These are phyloP conservation scores for Sporobolus alterniflorus DNA, from an alignment of 202 grass and related monocot species.

Conservation along the genomic window DNA sequence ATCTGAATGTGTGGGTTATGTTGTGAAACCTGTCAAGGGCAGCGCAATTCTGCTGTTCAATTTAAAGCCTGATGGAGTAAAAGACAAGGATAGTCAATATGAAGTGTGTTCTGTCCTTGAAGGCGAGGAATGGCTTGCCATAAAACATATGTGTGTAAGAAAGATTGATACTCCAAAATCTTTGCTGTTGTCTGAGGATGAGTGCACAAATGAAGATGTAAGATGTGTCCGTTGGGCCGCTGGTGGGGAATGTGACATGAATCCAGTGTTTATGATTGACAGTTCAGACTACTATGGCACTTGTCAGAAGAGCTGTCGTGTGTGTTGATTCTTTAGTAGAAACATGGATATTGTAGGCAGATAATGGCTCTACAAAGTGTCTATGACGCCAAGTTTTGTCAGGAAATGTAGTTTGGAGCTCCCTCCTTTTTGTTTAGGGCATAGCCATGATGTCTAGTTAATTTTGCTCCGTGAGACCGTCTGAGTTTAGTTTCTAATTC, in stretches of 20 bases:
- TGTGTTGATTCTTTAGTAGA: slow-evolving; percentile 45
- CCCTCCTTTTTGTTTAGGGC: neutral
- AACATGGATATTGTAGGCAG: slow-evolving; percentile 21
- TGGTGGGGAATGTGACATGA: slow-evolving; percentile 76
- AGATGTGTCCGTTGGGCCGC: slow-evolving; percentile 70
- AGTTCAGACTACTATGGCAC: slow-evolving; percentile 86
- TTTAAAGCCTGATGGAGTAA: slow-evolving; percentile 61
- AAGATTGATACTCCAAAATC: slow-evolving; percentile 40
- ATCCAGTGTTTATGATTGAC: slow-evolving; percentile 78
- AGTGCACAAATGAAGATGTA: slow-evolving; percentile 83
- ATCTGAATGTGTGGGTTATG: slow-evolving; percentile 67
- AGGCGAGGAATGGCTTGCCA: slow-evolving; percentile 71
- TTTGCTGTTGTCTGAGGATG: slow-evolving; percentile 27
- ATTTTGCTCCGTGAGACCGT: neutral
- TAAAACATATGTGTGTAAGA: slow-evolving; percentile 60
- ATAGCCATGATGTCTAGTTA: neutral
- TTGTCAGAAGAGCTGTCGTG: slow-evolving; percentile 75
- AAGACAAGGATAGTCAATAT: slow-evolving; percentile 56
- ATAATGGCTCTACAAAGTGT: slow-evolving; percentile 27
- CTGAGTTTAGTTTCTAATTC: neutral
- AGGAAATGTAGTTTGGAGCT: slow-evolving; percentile 18
- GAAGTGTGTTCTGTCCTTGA: slow-evolving; percentile 51
- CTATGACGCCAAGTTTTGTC: neutral
- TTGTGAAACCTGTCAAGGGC: slow-evolving; percentile 63
- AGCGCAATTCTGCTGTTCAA: slow-evolving; percentile 74